A percentile compares a stretch with the other conserved stretches of the same genome.
phyloP scores from a whole-genome alignment of 495 filamentous ascomycete species.

The Annulohypoxylon moriforme region DNA sequence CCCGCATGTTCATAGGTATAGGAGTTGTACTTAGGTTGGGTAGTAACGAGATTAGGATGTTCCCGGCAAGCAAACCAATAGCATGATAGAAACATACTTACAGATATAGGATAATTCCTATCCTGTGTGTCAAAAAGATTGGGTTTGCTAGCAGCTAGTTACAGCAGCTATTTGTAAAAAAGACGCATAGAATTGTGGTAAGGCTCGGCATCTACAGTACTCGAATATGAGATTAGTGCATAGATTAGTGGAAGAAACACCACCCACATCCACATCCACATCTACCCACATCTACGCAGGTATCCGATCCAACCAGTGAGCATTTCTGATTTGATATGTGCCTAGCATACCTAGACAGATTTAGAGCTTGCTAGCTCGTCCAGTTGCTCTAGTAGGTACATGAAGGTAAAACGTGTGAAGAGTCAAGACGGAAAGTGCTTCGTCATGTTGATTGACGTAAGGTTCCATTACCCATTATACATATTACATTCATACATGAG shows the following conservation, averaged over 20 bases:
- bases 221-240: not conserved
- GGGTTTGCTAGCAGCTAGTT: slow-evolving; percentile 11
- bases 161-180: slow-evolving; percentile 5
- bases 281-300: not conserved
- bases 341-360: not conserved
- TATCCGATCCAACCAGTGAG: slow-evolving; percentile 8
- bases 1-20: slow-evolving; percentile 15
- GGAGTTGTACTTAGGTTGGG: slow-evolving; percentile 11
- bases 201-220: slow-evolving; percentile 16
- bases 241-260: not conserved
- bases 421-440: slow-evolving; percentile 35
- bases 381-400: not conserved
- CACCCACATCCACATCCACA: not conserved
- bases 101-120: not conserved
- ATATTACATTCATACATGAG: not conserved
- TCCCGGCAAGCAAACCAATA: slow-evolving; percentile 19
- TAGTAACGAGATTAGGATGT: slow-evolving; percentile 23
- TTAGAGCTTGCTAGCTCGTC: slow-evolving; percentile 17
- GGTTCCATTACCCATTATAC: slow-evolving; percentile 39
- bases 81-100: slow-evolving; percentile 7
- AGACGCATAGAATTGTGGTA: slow-evolving; percentile 22
- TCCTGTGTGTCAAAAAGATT: not conserved
- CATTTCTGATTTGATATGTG: not conserved
- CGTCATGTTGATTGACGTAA: slow-evolving; percentile 46
- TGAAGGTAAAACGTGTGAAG: not conserved